phyloP scores from a whole-genome alignment of 768 basidiomycete species.

The Pholiota molesta region DNA sequence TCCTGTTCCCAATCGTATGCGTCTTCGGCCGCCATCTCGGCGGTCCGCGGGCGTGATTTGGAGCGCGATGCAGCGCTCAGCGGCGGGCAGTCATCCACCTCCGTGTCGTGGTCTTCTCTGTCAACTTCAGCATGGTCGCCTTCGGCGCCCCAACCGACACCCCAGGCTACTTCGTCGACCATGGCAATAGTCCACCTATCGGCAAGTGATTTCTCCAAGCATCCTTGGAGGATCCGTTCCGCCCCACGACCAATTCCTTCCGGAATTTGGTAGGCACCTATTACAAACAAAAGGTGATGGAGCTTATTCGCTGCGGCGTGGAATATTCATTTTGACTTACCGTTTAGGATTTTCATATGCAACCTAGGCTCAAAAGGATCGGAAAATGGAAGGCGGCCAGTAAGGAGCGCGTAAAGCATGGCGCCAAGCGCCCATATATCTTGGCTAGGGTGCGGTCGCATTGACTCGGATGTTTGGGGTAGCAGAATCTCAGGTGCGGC shows the following conservation, averaged over 20 bases:
- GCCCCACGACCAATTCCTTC: slow-evolving; percentile 59
- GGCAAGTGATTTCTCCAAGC: slow-evolving; percentile 64
- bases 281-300: slow-evolving; percentile 1
- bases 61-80: slow-evolving; percentile 4
- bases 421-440: slow-evolving; percentile 98
- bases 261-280: slow-evolving; percentile 69
- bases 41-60: slow-evolving; percentile 31
- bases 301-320: slow-evolving; percentile 13
- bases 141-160: slow-evolving; percentile 68
- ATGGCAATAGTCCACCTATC: slow-evolving; percentile 80
- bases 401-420: slow-evolving; percentile 83
- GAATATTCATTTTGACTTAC: slow-evolving; percentile 40
- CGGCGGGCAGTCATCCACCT: slow-evolving; percentile 15
- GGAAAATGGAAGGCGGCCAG: slow-evolving; percentile 82
- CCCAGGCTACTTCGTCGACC: slow-evolving; percentile 83
- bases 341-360: slow-evolving; percentile 89
- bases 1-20: slow-evolving; percentile 30
- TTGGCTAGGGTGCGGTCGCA: slow-evolving; percentile 67
- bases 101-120: slow-evolving; percentile 27
- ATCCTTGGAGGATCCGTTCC: slow-evolving; percentile 75
- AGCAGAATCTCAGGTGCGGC: slow-evolving; percentile 86
- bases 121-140: slow-evolving; percentile 45
- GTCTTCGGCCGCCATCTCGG: not conserved
- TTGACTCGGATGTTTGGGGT: slow-evolving; percentile 46
- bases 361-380: slow-evolving; percentile 92